Base-by-base conservation (phyloP, 495 filamentous ascomycete genomes). In the Xylaria nigripes region DNA sequence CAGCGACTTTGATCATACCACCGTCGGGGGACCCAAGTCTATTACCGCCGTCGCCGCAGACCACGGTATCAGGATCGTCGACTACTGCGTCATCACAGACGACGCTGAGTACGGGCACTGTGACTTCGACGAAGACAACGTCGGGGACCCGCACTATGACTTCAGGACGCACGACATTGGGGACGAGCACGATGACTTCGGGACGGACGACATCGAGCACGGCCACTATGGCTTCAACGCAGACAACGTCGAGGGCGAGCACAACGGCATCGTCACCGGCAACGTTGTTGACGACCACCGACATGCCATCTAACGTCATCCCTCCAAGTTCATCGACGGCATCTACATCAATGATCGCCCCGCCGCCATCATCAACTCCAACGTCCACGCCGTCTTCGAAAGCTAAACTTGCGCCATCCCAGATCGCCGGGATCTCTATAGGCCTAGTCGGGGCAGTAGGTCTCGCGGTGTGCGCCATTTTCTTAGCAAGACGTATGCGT, bases 1-100 rank as follows among this genome's bases (percentile, higher is more conserved):
- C 78, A 6, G 82, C 84, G 12, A 84, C 81, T 0, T 65, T 82
- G 29, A 62, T 80, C 13, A 48, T 71, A 29, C 61, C 61, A 18
- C 60, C 59, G 38, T 61, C 66, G 7, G 54, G 65, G 9, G 36
- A 59, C 3, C 64, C 66, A 8, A 69, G 54, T 12, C 32, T 60
- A 6, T 48, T 61, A 34, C 50, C 50, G 7, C 62, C 63, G 0
- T 45, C 53, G 8, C 55, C 46, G 23, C 53, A 49, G 10, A 54
- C 45, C 32, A 42, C 45, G 42, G 27, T 50, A 18, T 22, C 36
- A 56, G 48, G 12, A 24, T 60, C 15, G 51, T 59, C 18, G 42
- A 51, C 32, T 13, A 40, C 36, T 19, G 24, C 36, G 18, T 7
- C 32, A 10, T 36, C 32, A 36, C 32, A 36, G 32, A 36, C 7